Evolutionary conservation across 257 asterid species (phyloP), one percentile per base, ranked within the genome.

Genomic region (Plantago elongata): DNA sequence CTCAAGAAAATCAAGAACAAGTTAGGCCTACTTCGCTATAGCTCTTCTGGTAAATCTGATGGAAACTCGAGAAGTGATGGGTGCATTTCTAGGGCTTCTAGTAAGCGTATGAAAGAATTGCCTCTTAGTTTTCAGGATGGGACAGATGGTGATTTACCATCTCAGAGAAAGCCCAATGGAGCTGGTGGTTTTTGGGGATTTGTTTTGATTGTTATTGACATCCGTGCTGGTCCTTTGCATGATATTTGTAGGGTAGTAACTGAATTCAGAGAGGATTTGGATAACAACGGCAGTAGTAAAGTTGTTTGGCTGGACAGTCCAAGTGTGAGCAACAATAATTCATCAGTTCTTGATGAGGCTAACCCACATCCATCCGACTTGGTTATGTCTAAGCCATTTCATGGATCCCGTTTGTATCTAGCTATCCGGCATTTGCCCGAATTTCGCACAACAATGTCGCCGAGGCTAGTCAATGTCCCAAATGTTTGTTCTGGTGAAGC

Each of bases 281-380:
- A 48, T 14, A 72, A 66, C 9, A 57, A 13, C 22, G 73, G 66
- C 7, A 75, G 38, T 11, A 76, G 69, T 42, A 73, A 84, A 60
- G 86, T 91, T 44, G 86, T 84, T 55, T 91, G 96, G 95, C 58
- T 82, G 12, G 84, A 81, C 54, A 68, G 65, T 43, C 73, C 81
- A 13, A 78, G 69, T 0, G 13, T 37, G 30, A 48, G 37, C 27
- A 42, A 29, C 58, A 46, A 49, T 3, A 63, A 16, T 22, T 51
- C 77, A 13, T 70, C 54, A 2, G 78, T 83, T n/a, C 75, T 85
- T 13, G 79, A 77, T 14, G 80, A 61, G 63, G 80, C 67, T 13
- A 80, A 72, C 57, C 70, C 83, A 9, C 85, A 88, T 49, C 47
- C 77, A 3, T 77, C 75, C 0, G 96, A 92, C 71, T 15, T 84